Conservation (phyloP, 129 eudicot species). For the Flaveria ramosissima region DNA sequence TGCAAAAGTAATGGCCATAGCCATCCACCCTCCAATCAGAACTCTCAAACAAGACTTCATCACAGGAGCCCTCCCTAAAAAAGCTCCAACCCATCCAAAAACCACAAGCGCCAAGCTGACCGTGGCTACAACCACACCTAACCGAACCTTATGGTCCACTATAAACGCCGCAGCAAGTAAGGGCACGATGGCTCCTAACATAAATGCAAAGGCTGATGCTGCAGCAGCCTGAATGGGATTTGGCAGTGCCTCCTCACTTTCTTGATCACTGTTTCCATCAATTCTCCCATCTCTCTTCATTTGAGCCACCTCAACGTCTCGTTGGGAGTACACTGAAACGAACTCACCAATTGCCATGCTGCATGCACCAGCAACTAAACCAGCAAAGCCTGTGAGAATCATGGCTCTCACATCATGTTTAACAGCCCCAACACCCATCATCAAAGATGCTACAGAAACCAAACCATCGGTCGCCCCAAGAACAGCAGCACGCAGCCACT, state of each 20-base stretch:
- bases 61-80: conserved; percentile 37
- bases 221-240: conserved; percentile 42
- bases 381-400: conserved; percentile 45
- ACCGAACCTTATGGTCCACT: conserved; percentile 30
- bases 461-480: conserved; percentile 49
- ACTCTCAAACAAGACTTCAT: conserved; percentile 40
- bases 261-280: not conserved
- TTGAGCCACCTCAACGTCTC: conserved; percentile 31
- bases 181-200: conserved; percentile 40
- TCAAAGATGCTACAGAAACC: conserved; percentile 43
- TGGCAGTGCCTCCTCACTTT: conserved; percentile 30
- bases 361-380: conserved; percentile 46
- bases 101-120: conserved; percentile 37
- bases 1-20: conserved; percentile 42
- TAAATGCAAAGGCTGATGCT: conserved; percentile 46
- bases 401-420: conserved; percentile 38
- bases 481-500: conserved; percentile 55
- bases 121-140: conserved; percentile 35
- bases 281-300: conserved; percentile 30
- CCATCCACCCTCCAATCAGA: conserved; percentile 45
- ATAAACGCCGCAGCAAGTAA: conserved; percentile 45
- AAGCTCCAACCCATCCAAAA: conserved; percentile 42
- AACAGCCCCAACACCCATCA: conserved; percentile 48
- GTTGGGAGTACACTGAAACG: conserved; percentile 37
- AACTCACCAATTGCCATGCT: conserved; percentile 47